phyloP scores from a whole-genome alignment of 2,329 filamentous ascomycete species.

The Didymella pinodella region DNA sequence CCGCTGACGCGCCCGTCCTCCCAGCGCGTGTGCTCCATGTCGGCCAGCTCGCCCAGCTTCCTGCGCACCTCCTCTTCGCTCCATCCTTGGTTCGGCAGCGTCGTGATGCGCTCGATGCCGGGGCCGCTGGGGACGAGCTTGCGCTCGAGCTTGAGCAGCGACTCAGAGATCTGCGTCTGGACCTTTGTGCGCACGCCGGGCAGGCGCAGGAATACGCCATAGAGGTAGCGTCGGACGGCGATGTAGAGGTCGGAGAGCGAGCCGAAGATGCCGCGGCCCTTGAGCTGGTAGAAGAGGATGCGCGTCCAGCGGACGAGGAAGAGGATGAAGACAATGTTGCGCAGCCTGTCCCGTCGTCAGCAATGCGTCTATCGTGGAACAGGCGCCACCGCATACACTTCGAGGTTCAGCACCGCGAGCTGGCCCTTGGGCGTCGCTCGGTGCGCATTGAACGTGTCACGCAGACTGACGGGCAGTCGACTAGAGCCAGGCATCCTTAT shows the following conservation, averaged over 20 bases:
- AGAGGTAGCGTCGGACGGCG: slow-evolving; percentile 74
- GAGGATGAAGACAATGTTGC: slow-evolving; percentile 87
- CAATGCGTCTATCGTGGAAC: background rate
- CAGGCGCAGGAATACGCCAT: slow-evolving; percentile 83
- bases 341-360: slow-evolving; percentile 64
- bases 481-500: slow-evolving; percentile 64
- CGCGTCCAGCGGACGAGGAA: slow-evolving; percentile 86
- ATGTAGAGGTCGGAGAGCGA: slow-evolving; percentile 77
- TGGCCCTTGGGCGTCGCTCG: slow-evolving; percentile 63
- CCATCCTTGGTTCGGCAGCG: slow-evolving; percentile 85
- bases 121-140: slow-evolving; percentile 81
- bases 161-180: slow-evolving; percentile 81
- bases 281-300: slow-evolving; percentile 81
- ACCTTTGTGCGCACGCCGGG: slow-evolving; percentile 89
- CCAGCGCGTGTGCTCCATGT: slow-evolving; percentile 94
- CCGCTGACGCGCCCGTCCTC: slow-evolving; percentile 95
- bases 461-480: slow-evolving; percentile 74
- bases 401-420: slow-evolving; percentile 68
- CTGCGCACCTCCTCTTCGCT: slow-evolving; percentile 76
- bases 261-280: slow-evolving; percentile 86
- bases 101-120: slow-evolving; percentile 74
- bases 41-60: slow-evolving; percentile 79
- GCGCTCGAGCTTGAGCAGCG: slow-evolving; percentile 78
- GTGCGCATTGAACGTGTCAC: slow-evolving; percentile 71
- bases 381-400: slow-evolving; percentile 66